Percentiles rank a stretch among this genome's conserved stretches.
phyloP scores from a whole-genome alignment of 352 stramenopile genomes.

The Phytopythium ostracodes region DNA sequence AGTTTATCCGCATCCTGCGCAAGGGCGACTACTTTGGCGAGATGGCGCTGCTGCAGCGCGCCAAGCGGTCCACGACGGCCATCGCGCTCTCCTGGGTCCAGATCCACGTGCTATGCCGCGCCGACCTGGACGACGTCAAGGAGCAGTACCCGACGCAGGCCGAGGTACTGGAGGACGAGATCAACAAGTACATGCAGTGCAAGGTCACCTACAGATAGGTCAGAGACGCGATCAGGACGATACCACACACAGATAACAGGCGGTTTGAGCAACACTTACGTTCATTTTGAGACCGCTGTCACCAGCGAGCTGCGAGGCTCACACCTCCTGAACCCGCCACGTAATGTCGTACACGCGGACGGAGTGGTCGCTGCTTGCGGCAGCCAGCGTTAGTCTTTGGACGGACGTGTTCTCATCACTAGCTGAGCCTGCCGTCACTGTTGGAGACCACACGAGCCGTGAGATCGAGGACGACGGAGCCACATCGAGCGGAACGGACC shows the following conservation, averaged over 20 bases:
- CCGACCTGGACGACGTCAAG: slow-evolving; percentile 62
- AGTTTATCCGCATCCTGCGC: slow-evolving; percentile 59
- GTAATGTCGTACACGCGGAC: slow-evolving; percentile 44
- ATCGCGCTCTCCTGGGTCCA: slow-evolving; percentile 74
- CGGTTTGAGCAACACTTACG: neutral
- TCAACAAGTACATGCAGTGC: slow-evolving; percentile 74
- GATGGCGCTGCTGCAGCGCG: slow-evolving; percentile 60
- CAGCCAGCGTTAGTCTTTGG: slow-evolving; percentile 22
- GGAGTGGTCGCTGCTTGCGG: slow-evolving; percentile 43
- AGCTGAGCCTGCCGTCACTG: neutral
- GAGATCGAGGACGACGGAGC: slow-evolving; percentile 37
- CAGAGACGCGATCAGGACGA: slow-evolving; percentile 3
- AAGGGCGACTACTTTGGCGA: slow-evolving; percentile 79
- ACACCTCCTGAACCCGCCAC: slow-evolving; percentile 5
- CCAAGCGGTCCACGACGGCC: slow-evolving; percentile 60
- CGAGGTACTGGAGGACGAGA: slow-evolving; percentile 59
- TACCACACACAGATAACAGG: neutral
- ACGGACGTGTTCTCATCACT: neutral
- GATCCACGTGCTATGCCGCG: slow-evolving; percentile 59
- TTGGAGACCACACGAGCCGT: slow-evolving; percentile 43
- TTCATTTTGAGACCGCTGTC: neutral
- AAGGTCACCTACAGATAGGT: slow-evolving; percentile 53
- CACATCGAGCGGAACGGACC: slow-evolving; percentile 16
- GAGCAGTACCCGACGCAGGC: slow-evolving; percentile 55
- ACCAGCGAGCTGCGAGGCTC: slow-evolving; percentile 2